Conservation (phyloP, 345 rosid species). For the Populus euphratica region DNA sequence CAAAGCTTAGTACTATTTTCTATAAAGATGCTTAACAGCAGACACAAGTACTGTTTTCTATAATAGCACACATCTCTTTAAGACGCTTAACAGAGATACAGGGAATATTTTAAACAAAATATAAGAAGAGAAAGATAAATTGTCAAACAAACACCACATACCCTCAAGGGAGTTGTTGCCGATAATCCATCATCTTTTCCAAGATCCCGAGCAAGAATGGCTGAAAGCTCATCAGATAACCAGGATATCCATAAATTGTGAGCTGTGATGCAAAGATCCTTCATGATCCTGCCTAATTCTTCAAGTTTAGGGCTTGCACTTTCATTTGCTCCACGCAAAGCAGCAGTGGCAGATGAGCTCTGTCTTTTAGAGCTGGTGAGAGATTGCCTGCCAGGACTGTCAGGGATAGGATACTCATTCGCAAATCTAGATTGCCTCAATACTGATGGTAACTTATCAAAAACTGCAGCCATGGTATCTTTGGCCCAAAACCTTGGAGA, state of each 20-base stretch:
- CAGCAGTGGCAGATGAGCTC: constrained; percentile 69
- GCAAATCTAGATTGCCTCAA: constrained; percentile 57
- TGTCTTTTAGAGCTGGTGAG: constrained; percentile 57
- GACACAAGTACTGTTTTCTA: not conserved
- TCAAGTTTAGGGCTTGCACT: constrained; percentile 69
- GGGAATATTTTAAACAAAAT: not conserved
- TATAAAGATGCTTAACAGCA: not conserved
- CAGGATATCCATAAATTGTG: constrained; percentile 88
- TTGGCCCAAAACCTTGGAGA: constrained; percentile 95
- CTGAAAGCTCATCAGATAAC: constrained; percentile 78
- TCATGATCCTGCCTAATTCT: constrained; percentile 50
- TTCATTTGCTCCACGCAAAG: constrained; percentile 81
- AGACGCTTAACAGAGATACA: not conserved
- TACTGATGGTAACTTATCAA: constrained; percentile 64
- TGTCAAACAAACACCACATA: constrained; percentile 27
- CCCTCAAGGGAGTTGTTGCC: constrained; percentile 72
- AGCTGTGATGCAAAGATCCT: constrained; percentile 80
- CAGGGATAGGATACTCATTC: constrained; percentile 38
- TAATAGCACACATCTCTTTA: constrained; percentile 1
- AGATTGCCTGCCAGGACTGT: constrained; percentile 51
- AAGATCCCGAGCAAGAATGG: constrained; percentile 64
- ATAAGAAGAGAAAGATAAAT: not conserved
- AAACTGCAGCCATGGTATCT: constrained; percentile 47
- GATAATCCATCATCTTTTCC: constrained; percentile 77
- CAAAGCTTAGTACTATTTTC: not conserved